These are phyloP conservation scores for Ilyonectria destructans DNA, from an alignment of 2,329 filamentous ascomycete genomes.

Conservation along the genomic window DNA sequence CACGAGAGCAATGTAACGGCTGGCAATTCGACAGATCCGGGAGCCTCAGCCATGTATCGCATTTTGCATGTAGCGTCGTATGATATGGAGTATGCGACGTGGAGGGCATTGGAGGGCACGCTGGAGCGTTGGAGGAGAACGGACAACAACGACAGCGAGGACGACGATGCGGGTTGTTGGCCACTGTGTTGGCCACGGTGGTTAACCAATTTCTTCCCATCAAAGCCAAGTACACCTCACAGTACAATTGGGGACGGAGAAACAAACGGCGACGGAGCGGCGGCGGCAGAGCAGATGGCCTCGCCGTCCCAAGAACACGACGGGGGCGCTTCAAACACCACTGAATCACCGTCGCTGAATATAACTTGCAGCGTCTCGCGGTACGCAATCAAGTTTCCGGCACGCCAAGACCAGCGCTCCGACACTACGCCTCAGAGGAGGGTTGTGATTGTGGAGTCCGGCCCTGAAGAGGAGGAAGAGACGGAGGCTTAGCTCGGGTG, in stretches of 20 bases:
- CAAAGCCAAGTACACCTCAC: not conserved
- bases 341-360: not conserved
- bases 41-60: not conserved
- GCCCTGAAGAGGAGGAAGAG: not conserved
- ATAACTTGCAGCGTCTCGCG: not conserved
- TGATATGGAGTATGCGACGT: not conserved
- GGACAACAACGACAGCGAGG: not conserved
- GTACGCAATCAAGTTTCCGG: slow-evolving; percentile 15
- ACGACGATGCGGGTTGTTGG: not conserved
- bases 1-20: not conserved
- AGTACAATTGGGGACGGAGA: no score
- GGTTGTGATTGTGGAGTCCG: not conserved
- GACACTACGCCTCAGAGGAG: not conserved
- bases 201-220: not conserved
- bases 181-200: not conserved
- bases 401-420: not conserved
- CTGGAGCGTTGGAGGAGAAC: not conserved
- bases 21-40: not conserved
- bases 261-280: not conserved
- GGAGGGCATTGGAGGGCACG: not conserved
- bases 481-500: not conserved
- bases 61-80: not conserved
- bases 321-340: not conserved
- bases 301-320: not conserved
- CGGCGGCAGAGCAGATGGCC: not conserved